Evolutionary conservation across 2,329 filamentous ascomycete genomes (phyloP), one percentile per base, ranked within the genome.

Genomic region (Diaporthe amygdali): DNA sequence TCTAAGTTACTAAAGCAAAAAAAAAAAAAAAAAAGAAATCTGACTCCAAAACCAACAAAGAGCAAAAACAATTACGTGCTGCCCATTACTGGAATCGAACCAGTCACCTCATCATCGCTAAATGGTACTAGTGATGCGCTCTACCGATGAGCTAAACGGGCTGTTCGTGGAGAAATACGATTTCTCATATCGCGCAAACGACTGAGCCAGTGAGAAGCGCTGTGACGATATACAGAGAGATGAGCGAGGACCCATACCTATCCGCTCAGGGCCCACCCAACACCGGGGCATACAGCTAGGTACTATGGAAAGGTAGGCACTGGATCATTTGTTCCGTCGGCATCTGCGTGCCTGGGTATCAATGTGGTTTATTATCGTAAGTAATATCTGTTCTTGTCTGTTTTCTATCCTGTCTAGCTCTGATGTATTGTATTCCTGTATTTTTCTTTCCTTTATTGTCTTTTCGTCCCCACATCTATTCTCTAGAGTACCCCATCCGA

Each of bases 141-240:
- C 71, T 71, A 73, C 71, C 71, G 69, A 70, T 73, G 71, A 73
- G 71, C 71, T 64, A 73, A 49, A 51, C 68, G 64, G 71, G 69
- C 71, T 39, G 8, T 3, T 1, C 1, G 1, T 8, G 25, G n/a
- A n/a, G n/a, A n/a, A n/a, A n/a, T n/a, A n/a, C n/a, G n/a, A n/a
- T n/a, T n/a, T n/a, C n/a, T n/a, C n/a, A n/a, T n/a, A n/a, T n/a
- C n/a, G n/a, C n/a, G n/a, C n/a, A n/a, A n/a, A n/a, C n/a, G n/a
- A n/a, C n/a, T n/a, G n/a, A n/a, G n/a, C n/a, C n/a, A n/a, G n/a
- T n/a, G n/a, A n/a, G n/a, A n/a, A n/a, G n/a, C n/a, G n/a, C n/a
- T n/a, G n/a, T n/a, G n/a, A n/a, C n/a, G n/a, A n/a, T n/a, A n/a
- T n/a, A 5, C 22, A 25, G 25, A 14, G 7, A 6, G 15, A 10